These are phyloP conservation scores for Phaffia tasmanica DNA, from an alignment of 768 basidiomycete species.

Conservation along the genomic window DNA sequence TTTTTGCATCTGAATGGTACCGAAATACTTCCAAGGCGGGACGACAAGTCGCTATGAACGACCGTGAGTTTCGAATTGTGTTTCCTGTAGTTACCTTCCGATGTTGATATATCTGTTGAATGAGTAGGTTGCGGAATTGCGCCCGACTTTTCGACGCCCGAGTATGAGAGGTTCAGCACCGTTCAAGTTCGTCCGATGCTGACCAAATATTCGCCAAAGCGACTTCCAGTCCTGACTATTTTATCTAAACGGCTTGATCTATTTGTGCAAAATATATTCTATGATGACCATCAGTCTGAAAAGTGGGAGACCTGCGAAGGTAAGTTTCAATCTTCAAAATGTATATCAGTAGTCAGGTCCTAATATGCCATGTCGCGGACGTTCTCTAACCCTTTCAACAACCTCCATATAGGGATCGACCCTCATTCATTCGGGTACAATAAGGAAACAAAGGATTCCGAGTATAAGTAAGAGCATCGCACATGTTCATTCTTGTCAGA, in stretches of 20 bases:
- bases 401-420: background rate
- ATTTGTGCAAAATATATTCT: no score
- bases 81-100: background rate
- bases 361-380: conserved; percentile 45
- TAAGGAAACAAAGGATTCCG: background rate
- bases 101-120: no score
- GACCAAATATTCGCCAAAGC: no score
- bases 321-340: conserved; percentile 33
- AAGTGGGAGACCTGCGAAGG: conserved; percentile 54
- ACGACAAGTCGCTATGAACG: conserved; percentile 45
- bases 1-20: conserved; percentile 45
- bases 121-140: conserved; percentile 44
- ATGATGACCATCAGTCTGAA: conserved; percentile 11
- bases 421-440: conserved; percentile 5
- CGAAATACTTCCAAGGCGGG: conserved; percentile 40
- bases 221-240: no score
- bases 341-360: conserved; percentile 26
- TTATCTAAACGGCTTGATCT: no score
- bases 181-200: conserved; percentile 37
- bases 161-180: conserved; percentile 46
- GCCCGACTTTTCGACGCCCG: conserved; percentile 51
- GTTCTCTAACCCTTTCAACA: conserved; percentile 27
- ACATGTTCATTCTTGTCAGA: background rate
- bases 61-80: conserved; percentile 34
- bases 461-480: background rate